Evolutionary conservation across 352 stramenopile species (phyloP), one percentile per base, ranked within the genome.

Genomic region (Globisporangium canariense): DNA sequence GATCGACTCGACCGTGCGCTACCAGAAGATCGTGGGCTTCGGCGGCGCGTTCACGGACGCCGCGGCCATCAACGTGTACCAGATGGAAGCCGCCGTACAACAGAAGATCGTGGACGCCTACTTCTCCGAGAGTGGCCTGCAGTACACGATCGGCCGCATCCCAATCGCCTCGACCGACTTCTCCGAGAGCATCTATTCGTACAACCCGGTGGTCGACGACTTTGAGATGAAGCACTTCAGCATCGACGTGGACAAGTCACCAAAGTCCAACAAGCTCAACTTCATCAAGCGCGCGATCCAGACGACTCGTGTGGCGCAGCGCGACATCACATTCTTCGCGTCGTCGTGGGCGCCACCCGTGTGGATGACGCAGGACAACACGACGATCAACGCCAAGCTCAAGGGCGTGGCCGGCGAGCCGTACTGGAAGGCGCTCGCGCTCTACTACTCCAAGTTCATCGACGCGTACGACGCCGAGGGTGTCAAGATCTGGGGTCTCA

Each of bases 391-490:
- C 49, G 86, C 76, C 20, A 61, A 66, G n/a, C 58, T 93, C 11
- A 71, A 86, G 38, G 85, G 86, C 4, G 65, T 80, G 43, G 69
- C 80, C 0, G 76, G 82, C 8, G 85, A 80, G 4, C 55, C 74
- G 28, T 89, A 92, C 53, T 88, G 88, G 78, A 70, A 88, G 64
- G 86, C 89, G 1, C 65, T 90, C 64, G 90, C 89, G 20, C 71
- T 90, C n/a, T 97, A 96, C 67, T 94, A 96, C 65, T 83, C 79
- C 64, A 91, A 90, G 68, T 97, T 97, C 66, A 71, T 97, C 4
- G 70, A 76, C 9, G 90, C 81, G 49, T 97, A 97, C 73, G 78
- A 83, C 34, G 71, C 76, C 14, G 77, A 86, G 51, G 86, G 86
- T 20, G 70, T 96, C 28, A 64, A 81, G 14, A 81, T 96, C 56